Evolutionary conservation across 1,284 basidiomycete genomes (phyloP), one percentile per base, ranked within the genome.

Genomic region (Ustilago loliicola): DNA sequence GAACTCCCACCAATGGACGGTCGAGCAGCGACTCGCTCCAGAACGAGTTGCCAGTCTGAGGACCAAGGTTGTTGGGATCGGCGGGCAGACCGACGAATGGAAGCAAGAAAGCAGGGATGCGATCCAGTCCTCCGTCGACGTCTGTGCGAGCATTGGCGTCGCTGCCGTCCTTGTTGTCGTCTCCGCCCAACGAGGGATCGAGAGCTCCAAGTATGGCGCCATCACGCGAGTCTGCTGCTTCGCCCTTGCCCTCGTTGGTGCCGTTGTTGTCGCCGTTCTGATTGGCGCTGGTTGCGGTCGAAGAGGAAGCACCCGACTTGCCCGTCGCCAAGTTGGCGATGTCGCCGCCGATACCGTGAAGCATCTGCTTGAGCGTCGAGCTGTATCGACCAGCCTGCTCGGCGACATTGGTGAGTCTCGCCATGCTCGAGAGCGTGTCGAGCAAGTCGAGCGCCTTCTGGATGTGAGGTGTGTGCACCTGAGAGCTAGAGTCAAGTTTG

Each of bases 381-480:
- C 76, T 67, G 66, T 81, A 82, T 30, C 79, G 65, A 15, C 70
- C 76, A 13, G 81, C 81, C 63, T 82, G 81, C 59, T 82, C 81
- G 1, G 77, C 65, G 17, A 81, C 66, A 51, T 81, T 81, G 52
- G 56, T 71, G 42, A 81, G 69, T n/a, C 67, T 53, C 17, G 50
- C 50, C 61, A 72, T 79, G 56, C 64, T 36, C 34, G 79, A 67
- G 10, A 82, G 64, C 34, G 47, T 52, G 48, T 76, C 69, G 42
- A 84, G 71, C 63, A 60, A 57, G 29, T 80, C 74, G 29, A 81
- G 74, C 53, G 72, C 67, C 48, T 81, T 79, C 42, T 83, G 75
- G 59, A 84, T 77, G 52, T 79, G 75, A 23, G 79, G 76, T 19
- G 77, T 65, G 25, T 75, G 82, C 55, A 68, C 65, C 30, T 74